phyloP scores from a whole-genome alignment of 306 rosid species.

The Hippophae gyantsensis region DNA sequence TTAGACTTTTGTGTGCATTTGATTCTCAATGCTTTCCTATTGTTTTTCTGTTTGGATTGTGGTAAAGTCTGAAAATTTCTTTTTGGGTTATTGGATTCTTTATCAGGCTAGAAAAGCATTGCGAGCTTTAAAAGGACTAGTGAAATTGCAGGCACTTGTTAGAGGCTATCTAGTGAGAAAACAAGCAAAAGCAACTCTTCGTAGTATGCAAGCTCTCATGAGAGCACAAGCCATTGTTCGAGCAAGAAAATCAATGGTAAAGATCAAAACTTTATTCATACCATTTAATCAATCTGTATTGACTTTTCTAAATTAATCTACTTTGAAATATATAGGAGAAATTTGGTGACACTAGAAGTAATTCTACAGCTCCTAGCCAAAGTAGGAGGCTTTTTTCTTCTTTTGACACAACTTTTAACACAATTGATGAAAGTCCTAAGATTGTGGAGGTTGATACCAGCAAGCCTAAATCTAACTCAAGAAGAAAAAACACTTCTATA shows the following conservation, averaged over 20 bases:
- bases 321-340: slow-evolving; percentile 40
- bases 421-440: slow-evolving; percentile 59
- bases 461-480: slow-evolving; percentile 63
- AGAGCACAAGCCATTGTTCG: slow-evolving; percentile 75
- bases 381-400: slow-evolving; percentile 59
- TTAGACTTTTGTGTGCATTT: background rate
- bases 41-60: background rate
- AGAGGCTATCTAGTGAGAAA: slow-evolving; percentile 83
- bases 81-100: slow-evolving; percentile 1
- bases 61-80: slow-evolving; percentile 1
- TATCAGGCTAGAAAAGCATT: slow-evolving; percentile 79
- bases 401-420: slow-evolving; percentile 34
- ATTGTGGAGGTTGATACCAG: slow-evolving; percentile 82
- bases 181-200: slow-evolving; percentile 70
- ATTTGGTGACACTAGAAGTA: slow-evolving; percentile 56
- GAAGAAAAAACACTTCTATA: slow-evolving; percentile 55
- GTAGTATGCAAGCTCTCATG: slow-evolving; percentile 74
- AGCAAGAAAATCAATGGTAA: slow-evolving; percentile 68
- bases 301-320: background rate
- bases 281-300: background rate
- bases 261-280: background rate
- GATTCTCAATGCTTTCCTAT: background rate
- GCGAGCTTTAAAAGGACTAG: slow-evolving; percentile 80
- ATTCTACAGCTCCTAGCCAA: slow-evolving; percentile 41
- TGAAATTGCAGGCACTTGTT: slow-evolving; percentile 78